These are phyloP conservation scores for Symbiodinium pilosum DNA, from an alignment of 73 alveolate species.

Conservation along the genomic window DNA sequence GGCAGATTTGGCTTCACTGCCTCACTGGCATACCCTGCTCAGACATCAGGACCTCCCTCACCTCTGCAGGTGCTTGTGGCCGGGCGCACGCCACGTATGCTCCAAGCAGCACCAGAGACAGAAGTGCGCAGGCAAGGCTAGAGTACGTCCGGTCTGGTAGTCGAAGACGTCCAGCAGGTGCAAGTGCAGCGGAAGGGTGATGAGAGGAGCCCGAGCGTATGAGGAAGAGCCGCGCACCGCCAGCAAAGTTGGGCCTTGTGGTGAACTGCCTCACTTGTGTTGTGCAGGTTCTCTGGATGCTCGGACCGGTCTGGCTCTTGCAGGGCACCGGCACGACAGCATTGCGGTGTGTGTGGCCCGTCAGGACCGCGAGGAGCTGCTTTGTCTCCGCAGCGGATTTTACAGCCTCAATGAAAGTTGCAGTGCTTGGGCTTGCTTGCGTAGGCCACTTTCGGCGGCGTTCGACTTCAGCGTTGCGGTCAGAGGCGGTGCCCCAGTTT, in stretches of 20 bases:
- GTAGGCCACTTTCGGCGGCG: slow-evolving; percentile 33
- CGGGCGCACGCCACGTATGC: neutral
- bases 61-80: neutral
- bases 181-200: neutral
- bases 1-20: neutral
- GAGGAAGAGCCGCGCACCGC: slow-evolving; percentile 59
- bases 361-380: slow-evolving; percentile 64
- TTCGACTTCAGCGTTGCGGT: slow-evolving; percentile 21
- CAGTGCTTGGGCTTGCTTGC: slow-evolving; percentile 9
- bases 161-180: no score
- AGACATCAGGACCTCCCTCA: neutral
- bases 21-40: neutral
- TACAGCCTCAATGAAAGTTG: slow-evolving; percentile 8
- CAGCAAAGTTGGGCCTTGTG: slow-evolving; percentile 50
- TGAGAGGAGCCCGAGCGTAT: neutral
- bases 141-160: neutral
- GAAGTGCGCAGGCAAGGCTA: neutral
- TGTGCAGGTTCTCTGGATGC: neutral
- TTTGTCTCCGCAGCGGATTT: neutral
- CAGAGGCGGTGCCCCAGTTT: slow-evolving; percentile 7
- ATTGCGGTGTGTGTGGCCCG: slow-evolving; percentile 61
- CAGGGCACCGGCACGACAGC: slow-evolving; percentile 69
- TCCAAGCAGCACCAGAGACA: neutral
- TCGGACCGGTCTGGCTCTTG: neutral
- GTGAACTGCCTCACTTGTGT: slow-evolving; percentile 33